Evolutionary conservation across 495 filamentous ascomycete species (phyloP), one percentile per base, ranked within the genome.

Genomic region (Penicillium mononematosum): DNA sequence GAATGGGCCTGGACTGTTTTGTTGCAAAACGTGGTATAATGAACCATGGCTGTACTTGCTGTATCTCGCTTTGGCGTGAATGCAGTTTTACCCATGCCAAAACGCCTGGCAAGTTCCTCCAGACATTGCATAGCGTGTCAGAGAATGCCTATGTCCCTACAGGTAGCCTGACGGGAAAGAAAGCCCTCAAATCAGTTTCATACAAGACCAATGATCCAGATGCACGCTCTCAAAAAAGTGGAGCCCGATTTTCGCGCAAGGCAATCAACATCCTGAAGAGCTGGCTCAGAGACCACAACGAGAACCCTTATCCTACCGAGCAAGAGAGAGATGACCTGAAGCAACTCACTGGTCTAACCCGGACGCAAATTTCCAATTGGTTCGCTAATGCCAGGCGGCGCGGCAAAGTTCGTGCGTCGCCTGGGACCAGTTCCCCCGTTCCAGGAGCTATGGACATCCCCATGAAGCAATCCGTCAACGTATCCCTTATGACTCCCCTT

Each of bases 291-390:
- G 83, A 83, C 17, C 88, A 95, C 69, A 79, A 78, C 62, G 80
- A 85, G 46, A 85, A 92, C 63, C 90, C 90, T 0, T 95, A 95
- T 68, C 90, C 90, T 16, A 91, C 78, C 27, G 89, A 93, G 24
- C 80, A 87, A 42, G 88, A 94, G 66, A 93, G 91, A 69, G 85
- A 90, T 43, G 77, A 83, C 60, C 78, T 95, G 19, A 84, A 87
- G 64, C 72, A 78, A 44, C 78, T 81, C 56, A 95, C 90, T 2
- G 89, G 89, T 12, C 79, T 95, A 25, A 90, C 78, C 58, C 81
- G 85, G 60, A 85, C 76, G 11, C 90, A 95, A 68, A 89, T 95
- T 49, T 84, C 84, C 24, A 92, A 92, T 65, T 94, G 90, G 90
- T 81, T 95, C 11, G 90, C 90, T 49, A 95, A 95, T 69, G 88